phyloP scores from a whole-genome alignment of 2,329 filamentous ascomycete species.

The Talaromyces rugulosus region DNA sequence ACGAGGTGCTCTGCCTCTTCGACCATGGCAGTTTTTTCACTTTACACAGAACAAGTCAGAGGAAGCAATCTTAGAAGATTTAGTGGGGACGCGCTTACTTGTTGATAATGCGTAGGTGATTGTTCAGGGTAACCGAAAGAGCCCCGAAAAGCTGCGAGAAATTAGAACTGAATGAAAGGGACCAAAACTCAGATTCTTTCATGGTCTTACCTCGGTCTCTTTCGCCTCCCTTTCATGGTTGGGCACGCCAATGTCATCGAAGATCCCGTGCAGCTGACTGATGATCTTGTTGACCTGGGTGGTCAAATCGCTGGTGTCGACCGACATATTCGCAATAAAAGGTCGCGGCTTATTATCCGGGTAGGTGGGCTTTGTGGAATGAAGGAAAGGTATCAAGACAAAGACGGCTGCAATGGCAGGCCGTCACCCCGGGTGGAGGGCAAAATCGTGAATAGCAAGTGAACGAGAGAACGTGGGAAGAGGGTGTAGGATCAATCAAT shows the following conservation, averaged over 20 bases:
- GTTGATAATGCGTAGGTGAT: constrained; percentile 79
- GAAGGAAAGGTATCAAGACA: not conserved
- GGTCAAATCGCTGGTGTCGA: constrained; percentile 89
- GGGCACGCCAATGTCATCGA: constrained; percentile 96
- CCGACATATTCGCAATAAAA: constrained; percentile 39
- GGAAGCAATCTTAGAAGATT: not conserved
- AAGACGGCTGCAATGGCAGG: constrained; percentile 10
- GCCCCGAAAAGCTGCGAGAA: constrained; percentile 73
- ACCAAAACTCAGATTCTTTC: not conserved
- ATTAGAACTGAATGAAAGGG: constrained; percentile 17
- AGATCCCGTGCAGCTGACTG: constrained; percentile 85
- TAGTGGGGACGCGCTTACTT: constrained; percentile 43
- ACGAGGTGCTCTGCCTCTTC: constrained; percentile 85
- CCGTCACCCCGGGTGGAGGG: constrained; percentile 4
- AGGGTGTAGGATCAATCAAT: not conserved
- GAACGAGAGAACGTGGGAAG: not conserved
- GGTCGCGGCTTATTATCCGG: not conserved
- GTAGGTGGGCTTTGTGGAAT: not conserved
- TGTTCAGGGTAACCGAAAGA: constrained; percentile 85
- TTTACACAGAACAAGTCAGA: constrained; percentile 21
- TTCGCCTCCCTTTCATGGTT: constrained; percentile 85
- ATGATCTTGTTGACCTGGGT: constrained; percentile 96
- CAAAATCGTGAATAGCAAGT: constrained; percentile 9
- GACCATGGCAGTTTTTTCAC: constrained; percentile 85
- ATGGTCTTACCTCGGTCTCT: constrained; percentile 71